A percentile compares a stretch with the other conserved stretches of the same genome.
Conservation (phyloP, 139 green algal genomes). For the Micractinium conductrix region DNA sequence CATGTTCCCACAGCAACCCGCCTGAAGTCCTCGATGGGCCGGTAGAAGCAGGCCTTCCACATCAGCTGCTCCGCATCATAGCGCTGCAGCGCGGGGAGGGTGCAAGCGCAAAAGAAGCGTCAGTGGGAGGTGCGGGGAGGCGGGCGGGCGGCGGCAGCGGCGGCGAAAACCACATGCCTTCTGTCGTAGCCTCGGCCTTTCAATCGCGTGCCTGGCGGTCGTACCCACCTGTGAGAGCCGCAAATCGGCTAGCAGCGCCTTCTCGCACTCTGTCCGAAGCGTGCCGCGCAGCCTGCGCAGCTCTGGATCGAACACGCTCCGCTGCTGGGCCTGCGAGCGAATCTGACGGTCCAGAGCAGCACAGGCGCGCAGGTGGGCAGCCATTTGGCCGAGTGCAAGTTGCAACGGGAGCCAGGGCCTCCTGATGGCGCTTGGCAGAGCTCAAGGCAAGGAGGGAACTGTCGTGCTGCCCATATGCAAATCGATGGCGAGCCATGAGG, state of each 20-base stretch:
- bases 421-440: too few relatives aligned
- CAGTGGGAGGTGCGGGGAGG: not conserved
- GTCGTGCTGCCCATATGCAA: too few relatives aligned
- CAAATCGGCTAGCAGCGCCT: conserved; percentile 63
- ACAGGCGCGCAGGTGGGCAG: conserved; percentile 1
- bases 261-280: conserved; percentile 63
- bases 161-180: too few relatives aligned
- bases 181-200: too few relatives aligned
- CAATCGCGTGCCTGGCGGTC: too few relatives aligned
- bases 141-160: not conserved
- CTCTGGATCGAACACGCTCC: conserved; percentile 57
- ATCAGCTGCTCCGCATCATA: conserved; percentile 61
- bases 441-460: too few relatives aligned
- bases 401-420: too few relatives aligned
- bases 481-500: too few relatives aligned
- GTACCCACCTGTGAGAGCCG: conserved; percentile 49
- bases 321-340: not conserved
- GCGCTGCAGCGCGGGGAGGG: too few relatives aligned
- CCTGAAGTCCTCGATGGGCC: conserved; percentile 82
- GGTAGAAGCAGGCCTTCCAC: conserved; percentile 79
- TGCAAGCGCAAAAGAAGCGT: not conserved
- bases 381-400: too few relatives aligned
- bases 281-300: conserved; percentile 50
- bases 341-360: conserved; percentile 3
- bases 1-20: too few relatives aligned